phyloP scores from a whole-genome alignment of 1,284 basidiomycete species.

The Ustilago bromivora region DNA sequence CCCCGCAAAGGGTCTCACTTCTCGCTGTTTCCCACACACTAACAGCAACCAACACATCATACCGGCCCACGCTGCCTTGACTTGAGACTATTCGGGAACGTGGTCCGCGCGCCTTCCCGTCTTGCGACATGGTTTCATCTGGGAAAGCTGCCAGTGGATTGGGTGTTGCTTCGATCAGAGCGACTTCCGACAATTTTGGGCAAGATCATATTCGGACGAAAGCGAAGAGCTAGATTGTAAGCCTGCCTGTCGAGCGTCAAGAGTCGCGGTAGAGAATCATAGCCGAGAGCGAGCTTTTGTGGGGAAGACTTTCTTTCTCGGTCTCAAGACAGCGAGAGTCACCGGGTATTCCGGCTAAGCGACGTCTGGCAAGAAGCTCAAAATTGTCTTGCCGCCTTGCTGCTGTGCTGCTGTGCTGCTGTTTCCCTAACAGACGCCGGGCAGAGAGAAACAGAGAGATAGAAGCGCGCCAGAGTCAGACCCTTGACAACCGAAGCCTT shows the following conservation, averaged over 20 bases:
- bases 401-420: background rate
- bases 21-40: background rate
- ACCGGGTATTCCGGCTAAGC: slow-evolving; percentile 49
- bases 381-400: no score
- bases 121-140: background rate
- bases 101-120: slow-evolving; percentile 11
- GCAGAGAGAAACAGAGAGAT: background rate
- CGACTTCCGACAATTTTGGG: no score
- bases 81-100: background rate
- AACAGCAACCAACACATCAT: background rate
- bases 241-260: no score
- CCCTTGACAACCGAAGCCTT: background rate
- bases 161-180: no score
- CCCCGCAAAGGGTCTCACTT: slow-evolving; percentile 18
- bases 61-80: no score
- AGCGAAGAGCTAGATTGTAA: no score
- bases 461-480: background rate
- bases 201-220: no score
- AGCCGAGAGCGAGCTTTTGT: background rate
- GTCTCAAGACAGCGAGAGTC: background rate
- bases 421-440: background rate
- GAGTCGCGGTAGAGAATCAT: background rate
- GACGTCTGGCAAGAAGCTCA: background rate
- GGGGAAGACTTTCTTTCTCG: background rate
- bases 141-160: no score